Base-by-base conservation (phyloP, 768 basidiomycete genomes). In the Suillus hirtellus region DNA sequence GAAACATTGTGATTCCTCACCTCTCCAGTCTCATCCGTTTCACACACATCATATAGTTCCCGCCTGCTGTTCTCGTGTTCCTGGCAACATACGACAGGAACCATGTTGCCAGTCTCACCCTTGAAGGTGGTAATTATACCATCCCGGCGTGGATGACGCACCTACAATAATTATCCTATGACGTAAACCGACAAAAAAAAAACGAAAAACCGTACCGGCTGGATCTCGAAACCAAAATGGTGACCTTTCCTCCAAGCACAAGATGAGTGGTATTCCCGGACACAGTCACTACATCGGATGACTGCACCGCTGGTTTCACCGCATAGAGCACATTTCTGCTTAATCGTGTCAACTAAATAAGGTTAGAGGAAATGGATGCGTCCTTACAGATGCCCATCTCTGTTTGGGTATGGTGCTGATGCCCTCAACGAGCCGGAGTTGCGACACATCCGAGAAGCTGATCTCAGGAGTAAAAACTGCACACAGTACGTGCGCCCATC, bases 161-260 rank as follows among this genome's bases (percentile, higher is more conserved):
- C 87, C 93, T 95, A 69, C 44, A 19, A 15, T 21, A 19, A 37
- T 35, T 8, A 10, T 12, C 9, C 59, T 21, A 19, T 43, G 47
- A 44, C 34, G 50, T 19, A 58, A 21, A 42, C 46, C 10, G 27
- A 37, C 15, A 7, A 43, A 19, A 44, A 27, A 27, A 40, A 35
- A 35, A 44, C 1, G 19, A 9, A 34, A 19, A 77, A 53, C 34
- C 89, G 71, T 67, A 91, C 94, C 42, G 89, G 84, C 69, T 90
- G 89, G 46, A 99, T 85, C 78, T 99, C 96, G 75, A 99, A 97
- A 35, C 93, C 95, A 67, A 99, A 95, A 67, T 82, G 89, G 78
- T 90, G 86, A 0, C 90, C 90, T 46, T 87, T 80, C 60, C 82
- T 84, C 92, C 93, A 98, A 21, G 94, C 97, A 73, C 97, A 99